phyloP scores from a whole-genome alignment of 139 green algal species.

The Klebsormidium nitens region DNA sequence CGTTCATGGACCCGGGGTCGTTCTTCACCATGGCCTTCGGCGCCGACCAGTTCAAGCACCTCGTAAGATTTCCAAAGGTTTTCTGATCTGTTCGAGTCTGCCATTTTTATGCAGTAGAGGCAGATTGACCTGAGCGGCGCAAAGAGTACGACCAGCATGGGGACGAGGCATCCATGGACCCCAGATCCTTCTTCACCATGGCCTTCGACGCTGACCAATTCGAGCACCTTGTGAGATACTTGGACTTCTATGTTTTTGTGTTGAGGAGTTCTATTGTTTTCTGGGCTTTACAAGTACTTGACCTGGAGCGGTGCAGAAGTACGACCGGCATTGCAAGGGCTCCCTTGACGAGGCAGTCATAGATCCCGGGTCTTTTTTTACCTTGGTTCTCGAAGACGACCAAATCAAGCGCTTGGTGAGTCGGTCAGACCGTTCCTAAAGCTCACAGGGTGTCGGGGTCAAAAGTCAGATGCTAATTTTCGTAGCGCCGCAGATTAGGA shows the following conservation, averaged over 20 bases:
- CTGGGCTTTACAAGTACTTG: background rate
- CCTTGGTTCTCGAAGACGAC: conserved; percentile 23
- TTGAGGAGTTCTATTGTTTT: conserved; percentile 5
- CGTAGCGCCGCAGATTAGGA: too few species aligned
- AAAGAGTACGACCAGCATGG: conserved; percentile 17
- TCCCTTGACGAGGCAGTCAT: conserved; percentile 19
- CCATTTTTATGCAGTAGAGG: too few species aligned
- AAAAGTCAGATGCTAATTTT: too few species aligned
- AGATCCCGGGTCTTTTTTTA: conserved; percentile 25
- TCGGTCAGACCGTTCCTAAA: too few species aligned
- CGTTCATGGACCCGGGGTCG: conserved; percentile 29
- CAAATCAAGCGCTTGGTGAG: too few species aligned
- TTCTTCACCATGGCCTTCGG: conserved; percentile 37
- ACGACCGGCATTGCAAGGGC: conserved; percentile 15
- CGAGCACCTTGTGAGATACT: conserved; percentile 7
- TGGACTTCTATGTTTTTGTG: too few species aligned
- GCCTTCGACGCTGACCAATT: conserved; percentile 24
- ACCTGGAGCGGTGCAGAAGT: background rate
- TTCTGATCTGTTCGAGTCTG: background rate
- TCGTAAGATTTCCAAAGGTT: conserved; percentile 7
- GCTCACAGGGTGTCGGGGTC: too few species aligned
- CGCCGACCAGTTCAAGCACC: conserved; percentile 14
- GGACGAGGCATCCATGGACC: conserved; percentile 24
- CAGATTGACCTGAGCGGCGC: background rate
- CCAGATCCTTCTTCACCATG: conserved; percentile 28